Conservation (phyloP, 2,329 filamentous ascomycete species). For the Exutisphaerella laricina region DNA sequence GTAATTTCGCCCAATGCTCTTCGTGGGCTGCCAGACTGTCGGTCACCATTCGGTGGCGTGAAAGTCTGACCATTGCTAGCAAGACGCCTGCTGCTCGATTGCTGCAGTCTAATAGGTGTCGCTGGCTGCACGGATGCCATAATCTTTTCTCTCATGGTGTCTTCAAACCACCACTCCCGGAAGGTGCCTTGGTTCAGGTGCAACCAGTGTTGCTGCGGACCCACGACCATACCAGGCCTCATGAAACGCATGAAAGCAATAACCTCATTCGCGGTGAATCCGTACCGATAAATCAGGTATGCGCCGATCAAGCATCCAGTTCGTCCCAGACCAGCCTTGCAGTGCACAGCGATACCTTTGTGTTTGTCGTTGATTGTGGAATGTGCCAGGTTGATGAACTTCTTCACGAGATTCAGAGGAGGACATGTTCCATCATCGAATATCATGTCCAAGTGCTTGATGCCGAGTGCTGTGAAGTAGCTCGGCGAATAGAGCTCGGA, state of each 20-base stretch:
- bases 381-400: conserved; percentile 91
- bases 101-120: conserved; percentile 51
- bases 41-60: conserved; percentile 76
- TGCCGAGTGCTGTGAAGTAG: conserved; percentile 94
- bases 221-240: conserved; percentile 97
- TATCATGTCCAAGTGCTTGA: conserved; percentile 97
- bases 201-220: conserved; percentile 97
- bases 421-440: conserved; percentile 98
- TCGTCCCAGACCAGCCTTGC: conserved; percentile 92
- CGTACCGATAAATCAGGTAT: conserved; percentile 94
- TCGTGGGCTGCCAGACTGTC: conserved; percentile 49
- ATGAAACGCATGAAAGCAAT: conserved; percentile 99
- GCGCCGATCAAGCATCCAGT: conserved; percentile 96
- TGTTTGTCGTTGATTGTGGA: conserved; percentile 88
- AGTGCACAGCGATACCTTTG: conserved; percentile 94
- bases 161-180: conserved; percentile 93
- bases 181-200: conserved; percentile 95
- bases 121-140: conserved; percentile 53
- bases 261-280: conserved; percentile 77
- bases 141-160: conserved; percentile 73
- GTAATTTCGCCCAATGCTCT: conserved; percentile 92
- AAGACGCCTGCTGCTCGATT: conserved; percentile 41
- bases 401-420: conserved; percentile 77
- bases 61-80: conserved; percentile 65
- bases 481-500: conserved; percentile 92